Evolutionary conservation across 768 basidiomycete genomes (phyloP), one percentile per base, ranked within the genome.

Genomic region (Boletus bicolor): DNA sequence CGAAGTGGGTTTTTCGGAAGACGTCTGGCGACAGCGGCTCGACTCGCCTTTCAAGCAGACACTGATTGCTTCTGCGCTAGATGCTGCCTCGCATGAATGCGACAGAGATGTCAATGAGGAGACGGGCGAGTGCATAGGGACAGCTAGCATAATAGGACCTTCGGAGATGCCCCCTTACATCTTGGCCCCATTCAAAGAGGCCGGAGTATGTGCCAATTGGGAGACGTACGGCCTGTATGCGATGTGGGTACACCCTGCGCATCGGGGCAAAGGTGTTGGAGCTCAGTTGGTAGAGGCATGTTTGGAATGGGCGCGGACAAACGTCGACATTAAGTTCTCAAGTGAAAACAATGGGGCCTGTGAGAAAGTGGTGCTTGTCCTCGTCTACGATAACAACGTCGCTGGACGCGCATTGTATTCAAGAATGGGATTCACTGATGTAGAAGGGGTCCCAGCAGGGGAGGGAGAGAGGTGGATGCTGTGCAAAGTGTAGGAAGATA

Each of bases 181-280:
- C 10, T 5, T 57, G 15, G 59, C 39, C 10, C 58, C 57, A 3
- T 44, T 72, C 48, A 37, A 49, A 41, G 55, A 58, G 28, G 61
- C 55, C 0, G 63, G 63, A 0, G 26, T 64, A 39, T 51, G 51
- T 5, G 39, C n/a, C 4, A 42, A 60, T 8, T 70, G 61, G 59
- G 55, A 66, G 15, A 49, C 55, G 11, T 66, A 72, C n/a, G 53
- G 53, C 14, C 24, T 70, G 14, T 65, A 5, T 44, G 61, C 39
- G n/a, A 61, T 68, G 65, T 71, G 67, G 71, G 65, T 68, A 5
- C 62, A 62, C 35, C 71, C 61, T 19, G 59, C 60, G 1, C 68
- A 71, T 32, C 58, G 68, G n/a, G 59, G 61, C 21, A 67, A 54
- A 41, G 61, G 63, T 14, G 15, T 70, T 15, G 68, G 57, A 6